A percentile compares a stretch with the other conserved stretches of the same genome.
These are phyloP conservation scores for Aspergillus sparsus DNA, from an alignment of 495 filamentous ascomycete genomes.

Conservation along the genomic window DNA sequence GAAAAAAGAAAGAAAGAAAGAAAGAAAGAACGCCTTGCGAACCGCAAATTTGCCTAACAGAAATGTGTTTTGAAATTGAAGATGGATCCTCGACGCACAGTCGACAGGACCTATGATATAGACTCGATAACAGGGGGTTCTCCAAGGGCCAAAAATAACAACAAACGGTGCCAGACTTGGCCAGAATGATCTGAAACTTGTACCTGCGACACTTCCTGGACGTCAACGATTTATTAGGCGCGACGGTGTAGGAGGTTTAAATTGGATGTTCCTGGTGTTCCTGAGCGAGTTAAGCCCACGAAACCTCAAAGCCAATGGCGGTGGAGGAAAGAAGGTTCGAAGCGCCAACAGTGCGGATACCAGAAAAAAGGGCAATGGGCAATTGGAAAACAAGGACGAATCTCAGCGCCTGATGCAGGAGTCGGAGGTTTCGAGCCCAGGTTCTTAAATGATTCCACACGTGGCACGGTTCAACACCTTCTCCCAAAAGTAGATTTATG, in stretches of 20 bases:
- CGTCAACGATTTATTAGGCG: conserved; percentile 30
- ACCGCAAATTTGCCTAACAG: conserved; percentile 9
- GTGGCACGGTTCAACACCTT: conserved; percentile 18
- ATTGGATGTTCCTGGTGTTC: conserved; percentile 23
- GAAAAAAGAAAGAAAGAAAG: conserved; percentile 6
- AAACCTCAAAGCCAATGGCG: conserved; percentile 25
- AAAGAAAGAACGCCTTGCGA: conserved; percentile 10
- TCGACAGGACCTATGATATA: conserved; percentile 17
- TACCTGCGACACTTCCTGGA: conserved; percentile 17
- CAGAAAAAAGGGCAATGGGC: conserved; percentile 5
- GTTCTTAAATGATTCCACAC: conserved; percentile 22
- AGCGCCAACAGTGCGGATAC: conserved; percentile 30
- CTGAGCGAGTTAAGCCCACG: conserved; percentile 9
- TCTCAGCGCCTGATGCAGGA: conserved; percentile 24
- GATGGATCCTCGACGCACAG: conserved; percentile 4
- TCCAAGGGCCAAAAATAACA: conserved; percentile 21
- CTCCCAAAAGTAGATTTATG: neutral
- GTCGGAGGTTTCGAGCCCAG: conserved; percentile 20
- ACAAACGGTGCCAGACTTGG: conserved; percentile 21
- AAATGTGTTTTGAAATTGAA: conserved; percentile 3
- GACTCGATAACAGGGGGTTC: conserved; percentile 1
- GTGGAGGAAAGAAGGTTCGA: conserved; percentile 16
- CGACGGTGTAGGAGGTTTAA: conserved; percentile 22
- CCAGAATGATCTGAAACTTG: conserved; percentile 22
- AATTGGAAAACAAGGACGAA: conserved; percentile 18